Evolutionary conservation across 495 filamentous ascomycete genomes (phyloP).

Genomic region (Annulohypoxylon maeteangense): DNA sequence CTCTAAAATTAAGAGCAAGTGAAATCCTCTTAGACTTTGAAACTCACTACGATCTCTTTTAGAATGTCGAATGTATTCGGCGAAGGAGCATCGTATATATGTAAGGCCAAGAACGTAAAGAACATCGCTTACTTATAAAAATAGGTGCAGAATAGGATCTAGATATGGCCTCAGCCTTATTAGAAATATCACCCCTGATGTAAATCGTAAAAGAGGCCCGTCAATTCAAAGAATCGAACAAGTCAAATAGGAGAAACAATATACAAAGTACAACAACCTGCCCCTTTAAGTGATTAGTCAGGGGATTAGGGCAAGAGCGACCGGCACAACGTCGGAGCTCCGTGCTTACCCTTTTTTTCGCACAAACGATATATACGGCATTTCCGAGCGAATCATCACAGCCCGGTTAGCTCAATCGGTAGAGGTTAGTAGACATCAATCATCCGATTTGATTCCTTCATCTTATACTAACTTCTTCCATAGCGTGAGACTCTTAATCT

Average conservation of each 20-base stretch:
- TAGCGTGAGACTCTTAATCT: constrained; percentile 83
- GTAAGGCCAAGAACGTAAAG: not conserved
- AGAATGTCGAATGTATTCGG: not conserved
- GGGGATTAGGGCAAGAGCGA: not conserved
- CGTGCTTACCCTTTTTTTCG: not conserved
- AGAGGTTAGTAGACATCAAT: constrained; percentile 52
- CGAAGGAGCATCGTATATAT: not conserved
- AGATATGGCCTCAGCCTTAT: not conserved
- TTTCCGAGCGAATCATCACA: not conserved
- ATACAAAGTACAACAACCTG: not conserved
- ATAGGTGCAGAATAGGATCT: not conserved
- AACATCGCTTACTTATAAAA: not conserved
- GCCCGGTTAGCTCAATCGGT: constrained; percentile 80
- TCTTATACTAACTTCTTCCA: not conserved
- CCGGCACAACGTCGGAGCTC: constrained; percentile 14
- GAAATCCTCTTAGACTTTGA: not conserved
- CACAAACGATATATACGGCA: constrained; percentile 2
- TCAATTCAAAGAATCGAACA: too few species aligned
- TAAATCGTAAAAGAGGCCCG: not conserved
- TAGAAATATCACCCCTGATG: not conserved
- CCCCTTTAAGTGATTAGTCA: not conserved
- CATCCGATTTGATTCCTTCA: not conserved
- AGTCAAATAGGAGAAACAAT: not conserved
- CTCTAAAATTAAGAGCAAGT: not conserved
- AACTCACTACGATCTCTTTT: not conserved